These are phyloP conservation scores for Botryosphaeria agaves DNA, from an alignment of 2,329 filamentous ascomycete species.

Conservation along the genomic window DNA sequence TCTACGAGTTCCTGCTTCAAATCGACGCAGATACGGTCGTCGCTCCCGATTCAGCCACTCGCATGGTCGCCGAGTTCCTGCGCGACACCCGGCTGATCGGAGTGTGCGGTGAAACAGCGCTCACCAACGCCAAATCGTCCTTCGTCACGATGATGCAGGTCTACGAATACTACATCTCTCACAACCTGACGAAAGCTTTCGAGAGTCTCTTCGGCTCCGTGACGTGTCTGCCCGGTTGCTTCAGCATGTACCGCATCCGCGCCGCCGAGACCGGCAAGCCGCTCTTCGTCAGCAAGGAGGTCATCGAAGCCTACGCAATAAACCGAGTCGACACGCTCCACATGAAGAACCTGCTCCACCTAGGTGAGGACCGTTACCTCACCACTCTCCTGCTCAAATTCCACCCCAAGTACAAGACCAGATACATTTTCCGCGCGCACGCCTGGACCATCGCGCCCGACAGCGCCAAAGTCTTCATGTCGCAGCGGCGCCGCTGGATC, in stretches of 20 bases:
- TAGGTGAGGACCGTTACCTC: constrained; percentile 94
- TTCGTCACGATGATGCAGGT: constrained; percentile 99
- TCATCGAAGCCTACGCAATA: constrained; percentile 73
- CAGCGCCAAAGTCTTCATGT: constrained; percentile 85
- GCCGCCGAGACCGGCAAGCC: constrained; percentile 90
- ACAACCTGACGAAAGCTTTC: constrained; percentile 93
- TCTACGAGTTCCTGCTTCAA: constrained; percentile 92
- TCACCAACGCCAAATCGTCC: constrained; percentile 84
- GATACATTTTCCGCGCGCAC: constrained; percentile 82
- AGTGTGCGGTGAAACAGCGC: constrained; percentile 82
- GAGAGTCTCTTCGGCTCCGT: constrained; percentile 94
- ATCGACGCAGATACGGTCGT: constrained; percentile 97
- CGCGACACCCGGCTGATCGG: constrained; percentile 88
- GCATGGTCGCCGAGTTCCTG: constrained; percentile 81
- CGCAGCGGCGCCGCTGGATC: constrained; percentile 97
- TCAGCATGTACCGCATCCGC: constrained; percentile 96
- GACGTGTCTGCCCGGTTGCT: constrained; percentile 95
- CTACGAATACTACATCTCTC: constrained; percentile 98
- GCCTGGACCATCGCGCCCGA: constrained; percentile 97
- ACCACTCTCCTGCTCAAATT: constrained; percentile 88
- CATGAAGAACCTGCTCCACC: constrained; percentile 94
- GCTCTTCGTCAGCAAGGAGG: constrained; percentile 83
- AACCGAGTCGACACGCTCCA: constrained; percentile 96
- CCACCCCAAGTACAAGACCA: constrained; percentile 92
- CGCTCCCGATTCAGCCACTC: constrained; percentile 71